Conservation (phyloP, 768 basidiomycete species). For the Erythrobasidium yunnanense region DNA sequence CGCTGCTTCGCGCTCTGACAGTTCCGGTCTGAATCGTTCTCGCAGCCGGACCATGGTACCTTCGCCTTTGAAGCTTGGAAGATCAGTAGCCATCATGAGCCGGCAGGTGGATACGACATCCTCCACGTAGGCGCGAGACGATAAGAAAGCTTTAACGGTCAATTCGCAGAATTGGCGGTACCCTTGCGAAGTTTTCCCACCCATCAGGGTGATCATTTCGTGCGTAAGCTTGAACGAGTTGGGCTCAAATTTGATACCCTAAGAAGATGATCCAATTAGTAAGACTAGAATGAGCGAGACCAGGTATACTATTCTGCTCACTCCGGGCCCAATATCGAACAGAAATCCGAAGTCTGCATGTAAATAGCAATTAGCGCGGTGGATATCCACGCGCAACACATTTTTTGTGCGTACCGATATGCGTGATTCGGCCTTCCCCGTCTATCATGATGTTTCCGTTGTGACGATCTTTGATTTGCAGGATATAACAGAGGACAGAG, state of each 20-base stretch:
- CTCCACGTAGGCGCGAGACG: conserved; percentile 85
- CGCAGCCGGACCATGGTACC: conserved; percentile 72
- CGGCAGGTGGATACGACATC: conserved; percentile 77
- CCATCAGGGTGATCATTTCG: conserved; percentile 97
- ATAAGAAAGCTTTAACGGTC: conserved; percentile 90
- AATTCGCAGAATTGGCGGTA: conserved; percentile 88
- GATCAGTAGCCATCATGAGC: conserved; percentile 85
- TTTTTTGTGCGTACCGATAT: conserved; percentile 66
- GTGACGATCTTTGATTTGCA: conserved; percentile 97
- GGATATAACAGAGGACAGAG: conserved; percentile 90
- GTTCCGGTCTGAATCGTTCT: conserved; percentile 70
- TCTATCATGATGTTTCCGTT: conserved; percentile 99
- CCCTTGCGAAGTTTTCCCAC: conserved; percentile 83
- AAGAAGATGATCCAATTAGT: background rate
- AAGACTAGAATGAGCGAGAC: background rate
- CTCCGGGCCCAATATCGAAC: conserved; percentile 66
- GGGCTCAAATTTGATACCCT: conserved; percentile 99
- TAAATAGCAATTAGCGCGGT: no score
- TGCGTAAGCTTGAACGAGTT: conserved; percentile 96
- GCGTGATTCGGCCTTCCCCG: conserved; percentile 89
- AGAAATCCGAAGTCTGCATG: conserved; percentile 95
- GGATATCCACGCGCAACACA: no score
- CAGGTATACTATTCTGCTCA: background rate
- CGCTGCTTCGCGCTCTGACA: conserved; percentile 82
- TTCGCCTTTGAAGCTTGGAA: conserved; percentile 97